These are phyloP conservation scores for Spathaspora gorwiae DNA, from an alignment of 805 yeast species.

Conservation along the genomic window DNA sequence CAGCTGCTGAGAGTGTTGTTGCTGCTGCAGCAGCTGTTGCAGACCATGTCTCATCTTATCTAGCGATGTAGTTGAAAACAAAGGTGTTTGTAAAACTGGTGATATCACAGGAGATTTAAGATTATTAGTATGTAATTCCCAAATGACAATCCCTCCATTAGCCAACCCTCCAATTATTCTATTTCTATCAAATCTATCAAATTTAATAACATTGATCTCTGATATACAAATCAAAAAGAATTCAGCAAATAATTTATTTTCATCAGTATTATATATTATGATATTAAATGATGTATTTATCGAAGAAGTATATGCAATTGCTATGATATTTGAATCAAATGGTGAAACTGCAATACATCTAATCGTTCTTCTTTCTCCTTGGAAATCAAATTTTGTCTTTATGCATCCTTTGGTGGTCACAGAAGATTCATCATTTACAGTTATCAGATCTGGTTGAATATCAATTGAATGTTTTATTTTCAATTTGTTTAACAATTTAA, in stretches of 20 bases:
- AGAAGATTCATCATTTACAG: background rate
- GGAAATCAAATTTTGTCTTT: background rate
- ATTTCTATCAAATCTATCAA: constrained; percentile 34
- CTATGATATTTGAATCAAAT: constrained; percentile 1
- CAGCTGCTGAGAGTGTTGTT: constrained; percentile 6
- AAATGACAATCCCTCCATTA: constrained; percentile 48
- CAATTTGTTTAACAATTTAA: constrained; percentile 20
- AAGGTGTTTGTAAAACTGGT: constrained; percentile 5
- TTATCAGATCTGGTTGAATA: background rate
- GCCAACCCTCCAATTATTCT: constrained; percentile 45
- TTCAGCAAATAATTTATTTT: constrained; percentile 24
- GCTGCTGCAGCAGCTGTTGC: constrained; percentile 7
- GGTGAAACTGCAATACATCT: constrained; percentile 31
- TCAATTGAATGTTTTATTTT: constrained; percentile 4
- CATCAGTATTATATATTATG: constrained; percentile 29
- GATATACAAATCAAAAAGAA: constrained; percentile 38
- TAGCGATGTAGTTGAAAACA: constrained; percentile 13
- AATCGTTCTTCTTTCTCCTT: constrained; percentile 10
- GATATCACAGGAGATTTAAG: background rate
- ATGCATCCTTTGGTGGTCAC: background rate
- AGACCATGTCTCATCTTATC: constrained; percentile 7
- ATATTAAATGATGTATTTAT: constrained; percentile 8
- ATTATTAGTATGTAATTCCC: constrained; percentile 35
- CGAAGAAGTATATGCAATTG: background rate
- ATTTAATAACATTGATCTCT: constrained; percentile 33